These are phyloP conservation scores for Entomortierella beljakovae DNA, from an alignment of 192 early-diverging fungal species.

Conservation along the genomic window DNA sequence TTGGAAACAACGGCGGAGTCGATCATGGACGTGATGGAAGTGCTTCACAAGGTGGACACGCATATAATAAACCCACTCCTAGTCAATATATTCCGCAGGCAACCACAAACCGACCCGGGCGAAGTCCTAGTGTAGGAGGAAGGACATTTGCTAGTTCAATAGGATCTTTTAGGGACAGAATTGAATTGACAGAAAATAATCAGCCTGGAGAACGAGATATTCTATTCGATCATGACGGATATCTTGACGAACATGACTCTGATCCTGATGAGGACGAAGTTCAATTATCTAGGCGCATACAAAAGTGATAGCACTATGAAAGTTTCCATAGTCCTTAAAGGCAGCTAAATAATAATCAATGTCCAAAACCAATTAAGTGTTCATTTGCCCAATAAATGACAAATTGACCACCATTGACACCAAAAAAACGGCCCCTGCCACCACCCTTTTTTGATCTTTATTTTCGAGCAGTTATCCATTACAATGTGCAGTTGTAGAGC, in stretches of 20 bases:
- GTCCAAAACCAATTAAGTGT: too few relatives aligned
- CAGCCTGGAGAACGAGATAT: constrained; percentile 12
- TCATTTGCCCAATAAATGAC: too few relatives aligned
- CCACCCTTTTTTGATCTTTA: too few relatives aligned
- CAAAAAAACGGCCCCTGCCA: too few relatives aligned
- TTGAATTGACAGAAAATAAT: constrained; percentile 32
- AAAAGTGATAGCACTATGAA: too few relatives aligned
- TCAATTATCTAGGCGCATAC: constrained; percentile 12
- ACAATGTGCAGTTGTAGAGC: too few relatives aligned
- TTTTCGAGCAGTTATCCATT: too few relatives aligned
- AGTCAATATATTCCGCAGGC: constrained; percentile 12
- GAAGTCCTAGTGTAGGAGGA: constrained; percentile 36
- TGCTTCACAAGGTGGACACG: too few relatives aligned
- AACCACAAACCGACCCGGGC: constrained; percentile 7
- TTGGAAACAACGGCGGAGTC: background rate
- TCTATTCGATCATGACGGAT: constrained; percentile 32
- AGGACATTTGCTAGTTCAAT: constrained; percentile 51
- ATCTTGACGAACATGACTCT: constrained; percentile 25
- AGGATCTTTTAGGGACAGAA: constrained; percentile 41
- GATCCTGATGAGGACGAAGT: constrained; percentile 52
- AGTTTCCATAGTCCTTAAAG: too few relatives aligned
- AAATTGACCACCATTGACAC: too few relatives aligned
- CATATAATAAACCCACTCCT: too few relatives aligned
- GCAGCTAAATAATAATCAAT: too few relatives aligned
- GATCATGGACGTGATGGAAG: background rate